Base-by-base conservation (phyloP, 2,329 filamentous ascomycete genomes). In the Xylogone sp. region DNA sequence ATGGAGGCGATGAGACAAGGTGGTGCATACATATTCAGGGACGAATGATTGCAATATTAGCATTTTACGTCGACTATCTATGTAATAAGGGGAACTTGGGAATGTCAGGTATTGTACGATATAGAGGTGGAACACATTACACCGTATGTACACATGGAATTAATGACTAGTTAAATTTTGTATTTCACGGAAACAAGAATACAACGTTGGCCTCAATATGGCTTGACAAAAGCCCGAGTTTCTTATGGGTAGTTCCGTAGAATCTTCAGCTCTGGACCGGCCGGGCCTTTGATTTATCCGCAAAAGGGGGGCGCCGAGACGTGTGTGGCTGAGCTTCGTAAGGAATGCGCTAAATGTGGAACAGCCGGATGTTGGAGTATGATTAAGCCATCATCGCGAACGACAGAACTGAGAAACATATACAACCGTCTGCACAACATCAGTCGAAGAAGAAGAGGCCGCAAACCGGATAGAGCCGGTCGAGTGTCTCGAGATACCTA, bases 11-110 rank as follows among this genome's bases (percentile, higher is more conserved):
- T 90, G 81, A 81, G 85, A 27, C 79, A 81, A 2, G 83, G 82
- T 4, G 92, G 92, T 0, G 76, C 79, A 55, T 97, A 88, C 86
- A 67, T 87, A 5, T 97, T 96, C 64, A 80, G 82, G 57, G 92
- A 97, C 67, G 92, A 96, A 68, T 62, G 45, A 59, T 10, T 16
- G 27, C 24, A 10, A 27, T 27, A 27, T n/a, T n/a, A n/a, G n/a
- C n/a, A n/a, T n/a, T n/a, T n/a, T n/a, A n/a, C n/a, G n/a, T n/a
- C n/a, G n/a, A n/a, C n/a, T n/a, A n/a, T n/a, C n/a, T n/a, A n/a
- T n/a, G n/a, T n/a, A 10, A 27, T 27, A 27, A 5, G 10, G 24
- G 10, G 24, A 27, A 27, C 10, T 27, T 10, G 24, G 24, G 10
- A 10, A 27, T n/a, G n/a, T n/a, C 24, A 27, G 24, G 24, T 10